phyloP scores from a whole-genome alignment of 1,284 basidiomycete species.

The Amylostereum areolatum region DNA sequence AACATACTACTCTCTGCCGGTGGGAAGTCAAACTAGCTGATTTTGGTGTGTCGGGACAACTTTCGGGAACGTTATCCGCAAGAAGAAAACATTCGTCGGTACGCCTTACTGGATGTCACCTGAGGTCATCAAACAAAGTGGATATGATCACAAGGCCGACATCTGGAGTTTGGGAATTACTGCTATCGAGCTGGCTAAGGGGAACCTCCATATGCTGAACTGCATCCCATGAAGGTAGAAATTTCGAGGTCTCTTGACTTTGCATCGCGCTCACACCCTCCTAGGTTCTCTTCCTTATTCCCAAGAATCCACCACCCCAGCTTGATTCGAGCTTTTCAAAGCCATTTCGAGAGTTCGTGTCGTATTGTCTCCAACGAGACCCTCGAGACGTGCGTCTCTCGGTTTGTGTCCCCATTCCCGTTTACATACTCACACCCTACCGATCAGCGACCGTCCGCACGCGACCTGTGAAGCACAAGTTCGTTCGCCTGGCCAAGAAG shows the following conservation, averaged over 20 bases:
- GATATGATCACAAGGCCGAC: conserved; percentile 98
- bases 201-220: conserved; percentile 94
- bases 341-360: conserved; percentile 91
- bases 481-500: conserved; percentile 92
- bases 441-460: conserved; percentile 82
- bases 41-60: conserved; percentile 98
- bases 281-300: conserved; percentile 94
- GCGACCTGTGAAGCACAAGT: conserved; percentile 95
- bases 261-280: neutral
- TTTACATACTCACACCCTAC: conserved; percentile 5
- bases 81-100: conserved; percentile 98
- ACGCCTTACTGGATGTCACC: conserved; percentile 99
- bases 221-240: conserved; percentile 95
- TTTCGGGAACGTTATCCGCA: conserved; percentile 91
- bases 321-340: conserved; percentile 88
- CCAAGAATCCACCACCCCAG: conserved; percentile 92
- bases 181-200: conserved; percentile 94
- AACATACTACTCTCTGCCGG: conserved; percentile 91
- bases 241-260: neutral
- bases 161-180: conserved; percentile 98
- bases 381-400: conserved; percentile 70
- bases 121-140: conserved; percentile 99
- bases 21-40: conserved; percentile 98
- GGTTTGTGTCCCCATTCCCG: neutral
- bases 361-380: conserved; percentile 90